Percentiles rank a stretch among this genome's conserved stretches.
Conservation (phyloP, 208 protist species). For the Crithidia expoeki region DNA sequence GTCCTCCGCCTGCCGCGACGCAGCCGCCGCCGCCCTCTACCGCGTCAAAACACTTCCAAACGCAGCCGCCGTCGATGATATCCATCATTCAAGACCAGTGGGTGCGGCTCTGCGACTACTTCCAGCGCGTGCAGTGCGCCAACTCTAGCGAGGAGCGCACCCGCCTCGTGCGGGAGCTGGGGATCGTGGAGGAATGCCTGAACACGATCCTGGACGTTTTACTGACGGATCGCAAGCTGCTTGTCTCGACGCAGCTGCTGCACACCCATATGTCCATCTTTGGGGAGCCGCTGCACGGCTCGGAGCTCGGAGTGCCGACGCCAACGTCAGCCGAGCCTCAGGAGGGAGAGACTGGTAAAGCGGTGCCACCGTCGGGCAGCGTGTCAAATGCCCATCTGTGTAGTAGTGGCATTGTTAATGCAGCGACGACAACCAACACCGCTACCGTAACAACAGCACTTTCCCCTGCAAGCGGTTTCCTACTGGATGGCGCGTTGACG, state of each 20-base stretch:
- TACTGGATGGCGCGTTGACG: conserved; percentile 19
- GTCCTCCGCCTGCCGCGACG: conserved; percentile 1
- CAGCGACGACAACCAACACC: not conserved
- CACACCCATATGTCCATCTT: conserved; percentile 6
- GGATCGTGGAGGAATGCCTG: conserved; percentile 40
- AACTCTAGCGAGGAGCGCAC: conserved; percentile 29
- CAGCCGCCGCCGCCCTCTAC: not conserved
- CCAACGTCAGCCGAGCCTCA: not conserved
- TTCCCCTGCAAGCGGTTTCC: conserved; percentile 7
- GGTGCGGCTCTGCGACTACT: conserved; percentile 59
- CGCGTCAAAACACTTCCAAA: not conserved
- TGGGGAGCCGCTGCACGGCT: not conserved
- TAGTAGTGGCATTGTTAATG: not conserved
- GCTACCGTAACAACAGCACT: conserved; percentile 3
- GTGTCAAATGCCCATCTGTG: not conserved
- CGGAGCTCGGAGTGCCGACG: not conserved
- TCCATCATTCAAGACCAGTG: conserved; percentile 41
- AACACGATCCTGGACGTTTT: conserved; percentile 50
- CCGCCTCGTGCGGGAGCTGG: conserved; percentile 32
- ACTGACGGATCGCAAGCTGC: conserved; percentile 33
- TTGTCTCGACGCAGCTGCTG: conserved; percentile 14
- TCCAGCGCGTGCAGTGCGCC: conserved; percentile 54
- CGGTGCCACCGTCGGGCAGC: not conserved
- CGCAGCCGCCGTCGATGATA: conserved; percentile 24
- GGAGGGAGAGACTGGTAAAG: not conserved